A percentile compares a stretch with the other conserved stretches of the same genome.
Conservation (phyloP, 164 flowering plant species). For the Nymphaea thermarum region DNA sequence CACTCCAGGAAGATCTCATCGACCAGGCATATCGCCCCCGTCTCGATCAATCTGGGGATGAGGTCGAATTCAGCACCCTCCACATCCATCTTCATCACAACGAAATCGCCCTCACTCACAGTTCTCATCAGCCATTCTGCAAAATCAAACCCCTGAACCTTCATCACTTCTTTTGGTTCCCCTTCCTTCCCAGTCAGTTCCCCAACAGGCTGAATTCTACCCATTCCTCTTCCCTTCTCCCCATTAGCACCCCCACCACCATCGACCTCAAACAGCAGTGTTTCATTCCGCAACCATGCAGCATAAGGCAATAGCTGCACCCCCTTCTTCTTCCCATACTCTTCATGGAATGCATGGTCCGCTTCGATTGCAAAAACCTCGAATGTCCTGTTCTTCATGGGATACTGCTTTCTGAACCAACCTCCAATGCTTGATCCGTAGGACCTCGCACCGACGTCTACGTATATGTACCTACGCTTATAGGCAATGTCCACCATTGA, state of each 20-base stretch:
- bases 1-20: slow-evolving; percentile 97
- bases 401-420: slow-evolving; percentile 95
- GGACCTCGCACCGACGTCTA: slow-evolving; percentile 89
- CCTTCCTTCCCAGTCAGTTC: background rate
- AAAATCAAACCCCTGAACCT: slow-evolving; percentile 87
- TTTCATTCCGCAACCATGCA: slow-evolving; percentile 89
- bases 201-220: slow-evolving; percentile 47
- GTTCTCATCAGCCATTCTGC: slow-evolving; percentile 84
- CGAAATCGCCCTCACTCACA: slow-evolving; percentile 69
- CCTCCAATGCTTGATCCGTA: slow-evolving; percentile 94
- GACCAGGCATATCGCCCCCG: slow-evolving; percentile 88
- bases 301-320: slow-evolving; percentile 77
- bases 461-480: slow-evolving; percentile 63
- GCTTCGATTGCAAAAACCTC: slow-evolving; percentile 91
- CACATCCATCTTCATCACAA: slow-evolving; percentile 99
- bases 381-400: slow-evolving; percentile 80
- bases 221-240: slow-evolving; percentile 55
- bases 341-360: slow-evolving; percentile 59
- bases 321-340: slow-evolving; percentile 44
- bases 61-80: slow-evolving; percentile 95
- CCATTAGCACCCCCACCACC: slow-evolving; percentile 36
- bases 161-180: slow-evolving; percentile 32
- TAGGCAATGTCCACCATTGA: slow-evolving; percentile 74
- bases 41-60: slow-evolving; percentile 78
- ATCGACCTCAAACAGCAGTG: slow-evolving; percentile 65